Base-by-base conservation (phyloP, 108 stramenopile genomes). In the Fistulifera solaris region DNA sequence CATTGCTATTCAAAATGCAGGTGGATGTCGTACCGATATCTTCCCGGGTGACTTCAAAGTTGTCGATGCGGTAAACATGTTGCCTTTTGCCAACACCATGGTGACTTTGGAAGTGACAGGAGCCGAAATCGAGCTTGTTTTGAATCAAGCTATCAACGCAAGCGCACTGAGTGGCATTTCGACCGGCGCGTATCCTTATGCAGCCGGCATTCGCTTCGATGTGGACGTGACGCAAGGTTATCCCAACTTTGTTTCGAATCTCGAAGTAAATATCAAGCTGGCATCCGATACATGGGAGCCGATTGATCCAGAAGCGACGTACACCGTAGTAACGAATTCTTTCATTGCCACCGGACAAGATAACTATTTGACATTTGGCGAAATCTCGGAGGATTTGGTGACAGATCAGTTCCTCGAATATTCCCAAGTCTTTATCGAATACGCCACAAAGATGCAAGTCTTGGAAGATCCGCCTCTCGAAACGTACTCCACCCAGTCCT, bases 151-250 rank as follows among this genome's bases (percentile, higher is more conserved):
- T 0, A 12, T 76, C 1, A 70, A 67, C 19, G 40, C 27, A 27
- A 43, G 54, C 16, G 41, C 35, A 51, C 48, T 57, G 16, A 53
- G 35, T 40, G 50, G 47, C 21, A 42, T 16, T 16, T 15, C 26
- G 47, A 12, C 23, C 0, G 75, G 70, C n/a, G 63, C 62, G 7
- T 84, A 75, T 31, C 78, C 82, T 5, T 62, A 59, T 64, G 73
- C 76, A 18, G 59, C 75, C 19, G 82, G 82, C 12, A 40, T 84
- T n/a, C 70, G 82, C 1, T 84, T 50, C 43, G 44, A 60, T 48
- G 78, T 76, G 17, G 54, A 77, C 49, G 40, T 44, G 8, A 68
- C 59, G 27, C 7, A 40, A 40, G 22, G 44, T 1, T 49, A 52
- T 26, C 68, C 64, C 3, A 38, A 45, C 10, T 60, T 62, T 39